Evolutionary conservation across 768 basidiomycete species (phyloP), one percentile per base, ranked within the genome.

Genomic region (Serendipita sp.): DNA sequence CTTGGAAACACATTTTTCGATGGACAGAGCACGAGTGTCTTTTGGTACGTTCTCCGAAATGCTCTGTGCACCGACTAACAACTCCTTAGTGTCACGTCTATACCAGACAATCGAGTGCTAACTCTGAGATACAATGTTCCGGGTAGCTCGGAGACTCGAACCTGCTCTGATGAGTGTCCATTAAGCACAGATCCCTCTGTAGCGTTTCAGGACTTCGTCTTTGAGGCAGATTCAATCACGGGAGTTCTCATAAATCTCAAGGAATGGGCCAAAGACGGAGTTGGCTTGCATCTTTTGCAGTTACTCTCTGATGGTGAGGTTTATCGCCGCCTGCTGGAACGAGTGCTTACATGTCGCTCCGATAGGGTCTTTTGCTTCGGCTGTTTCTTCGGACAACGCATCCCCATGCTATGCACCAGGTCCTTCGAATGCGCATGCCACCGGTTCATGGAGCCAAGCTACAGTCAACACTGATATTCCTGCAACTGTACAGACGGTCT

Each of bases 161-260:
- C 91, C 0, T 99, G 96, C 74, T 78, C 84, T 7, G 75, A 80
- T 63, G 75, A 78, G 23, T 99, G 96, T 73, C 91, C 93, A 0
- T 78, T 99, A 45, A 83, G 83, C 3, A 84, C 84, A 51, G 83
- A 96, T 72, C 73, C 88, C 2, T 79, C 83, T 10, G 75, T 97
- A 65, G 80, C 83, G 1, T 98, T 91, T 72, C 93, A 98, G 73
- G 96, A 99, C 74, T 99, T 96, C 76, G 76, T 96, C 46, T 97
- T 98, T 73, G 74, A 79, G 60, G 72, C 71, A 32, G 72, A 73
- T 5, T 74, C 80, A 3, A 81, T 97, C 69, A 96, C 93, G 3
- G 96, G 96, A 60, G 83, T 96, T 67, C 86, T 94, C 73, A 78
- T 99, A 70, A 86, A 84, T 64, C 77, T 98, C 18, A 83, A 85